Evolutionary conservation across 2,329 filamentous ascomycete genomes (phyloP), one percentile per base, ranked within the genome.

Genomic region (Diaporthe ampelina): DNA sequence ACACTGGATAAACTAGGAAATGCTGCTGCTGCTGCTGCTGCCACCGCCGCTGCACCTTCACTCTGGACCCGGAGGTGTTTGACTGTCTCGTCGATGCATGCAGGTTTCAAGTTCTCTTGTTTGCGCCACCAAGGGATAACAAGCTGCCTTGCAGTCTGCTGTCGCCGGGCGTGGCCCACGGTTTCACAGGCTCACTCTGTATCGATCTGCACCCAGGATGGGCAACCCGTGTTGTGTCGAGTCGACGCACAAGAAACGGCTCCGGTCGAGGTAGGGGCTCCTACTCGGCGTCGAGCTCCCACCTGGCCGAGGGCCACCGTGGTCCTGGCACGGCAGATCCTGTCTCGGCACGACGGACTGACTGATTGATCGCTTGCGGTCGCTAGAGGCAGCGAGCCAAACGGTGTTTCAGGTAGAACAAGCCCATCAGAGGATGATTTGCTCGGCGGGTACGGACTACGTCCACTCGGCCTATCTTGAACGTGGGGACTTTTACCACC

Each of bases 331-430:
- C 72, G 74, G 68, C 54, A 75, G 72, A 75, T 75, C 72, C 59
- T 73, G 74, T 74, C 72, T 74, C 74, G 74, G 74, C 59, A 65
- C 32, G 54, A 50, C 45, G 50, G 40, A 43, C 29, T n/a, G 43
- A n/a, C 57, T 52, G 40, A 73, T 17, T 70, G 57, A 69, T 58
- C 59, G 68, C 70, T 63, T 58, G 63, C 63, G 71, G 65, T 69
- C 59, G 29, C 48, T 19, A n/a, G 43, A 63, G 50, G 59, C 59
- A 57, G 43, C 68, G 59, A 73, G 32, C 74, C 58, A 74, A 52
- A 73, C 54, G 59, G 45, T 74, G 74, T 76, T 76, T 76, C 74
- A 76, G 74, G 72, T 76, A 74, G 61, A 76, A 50, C 72, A 65
- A 72, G 68, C 59, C 37, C 70, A 40, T 10, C 50, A 40, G 58